These are phyloP conservation scores for Tylopilus sp. DNA, from an alignment of 768 basidiomycete species.

Conservation along the genomic window DNA sequence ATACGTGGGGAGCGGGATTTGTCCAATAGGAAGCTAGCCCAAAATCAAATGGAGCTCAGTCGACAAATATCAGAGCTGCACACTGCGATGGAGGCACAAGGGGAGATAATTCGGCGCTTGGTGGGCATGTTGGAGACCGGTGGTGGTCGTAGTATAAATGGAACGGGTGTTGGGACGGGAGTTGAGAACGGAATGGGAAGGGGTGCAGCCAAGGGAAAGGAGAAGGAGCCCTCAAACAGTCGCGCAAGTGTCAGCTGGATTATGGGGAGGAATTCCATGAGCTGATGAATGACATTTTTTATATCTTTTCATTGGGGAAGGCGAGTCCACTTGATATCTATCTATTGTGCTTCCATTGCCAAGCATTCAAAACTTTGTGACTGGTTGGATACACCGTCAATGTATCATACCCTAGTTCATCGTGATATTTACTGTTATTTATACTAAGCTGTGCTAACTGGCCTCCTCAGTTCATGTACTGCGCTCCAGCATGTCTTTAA, in stretches of 20 bases:
- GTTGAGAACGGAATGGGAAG: neutral
- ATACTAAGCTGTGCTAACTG: too few relatives aligned
- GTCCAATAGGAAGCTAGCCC: slow-evolving; percentile 56
- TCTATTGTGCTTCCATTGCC: too few relatives aligned
- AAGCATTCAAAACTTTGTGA: too few relatives aligned
- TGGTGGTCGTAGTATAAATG: neutral
- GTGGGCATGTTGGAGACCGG: slow-evolving; percentile 16
- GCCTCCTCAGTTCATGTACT: too few relatives aligned
- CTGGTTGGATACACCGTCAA: too few relatives aligned
- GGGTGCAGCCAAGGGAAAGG: slow-evolving; percentile 10
- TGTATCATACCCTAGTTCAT: too few relatives aligned
- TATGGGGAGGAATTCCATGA: slow-evolving; percentile 10
- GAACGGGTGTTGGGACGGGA: neutral
- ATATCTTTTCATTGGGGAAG: too few relatives aligned
- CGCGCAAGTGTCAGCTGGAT: neutral
- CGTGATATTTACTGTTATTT: too few relatives aligned
- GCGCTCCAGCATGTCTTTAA: too few relatives aligned
- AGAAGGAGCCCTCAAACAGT: neutral
- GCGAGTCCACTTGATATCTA: too few relatives aligned
- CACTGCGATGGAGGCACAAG: slow-evolving; percentile 55
- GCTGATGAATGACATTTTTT: too few relatives aligned
- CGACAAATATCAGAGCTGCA: slow-evolving; percentile 60
- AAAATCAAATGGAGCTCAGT: slow-evolving; percentile 65
- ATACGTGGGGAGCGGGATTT: slow-evolving; percentile 38
- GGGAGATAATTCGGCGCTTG: slow-evolving; percentile 41